Conservation (phyloP, 1,284 basidiomycete genomes). For the Malassezia japonica region DNA sequence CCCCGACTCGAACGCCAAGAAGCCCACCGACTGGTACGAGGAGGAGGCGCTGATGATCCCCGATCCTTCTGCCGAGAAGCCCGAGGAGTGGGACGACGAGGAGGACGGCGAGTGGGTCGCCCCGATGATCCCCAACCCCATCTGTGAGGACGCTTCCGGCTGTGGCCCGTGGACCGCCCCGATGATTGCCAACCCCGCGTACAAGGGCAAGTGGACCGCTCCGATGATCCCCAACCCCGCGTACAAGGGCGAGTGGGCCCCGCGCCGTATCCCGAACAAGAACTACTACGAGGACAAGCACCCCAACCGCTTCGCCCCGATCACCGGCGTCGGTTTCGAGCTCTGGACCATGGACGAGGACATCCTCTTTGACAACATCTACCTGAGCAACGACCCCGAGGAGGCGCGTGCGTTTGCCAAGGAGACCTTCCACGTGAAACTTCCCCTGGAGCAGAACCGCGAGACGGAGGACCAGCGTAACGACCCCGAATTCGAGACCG, state of each 20-base stretch:
- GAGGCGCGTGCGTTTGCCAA: conserved; percentile 35
- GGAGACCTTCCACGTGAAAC: conserved; percentile 40
- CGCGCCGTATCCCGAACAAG: conserved; percentile 59
- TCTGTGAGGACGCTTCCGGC: conserved; percentile 78
- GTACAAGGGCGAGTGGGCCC: conserved; percentile 42
- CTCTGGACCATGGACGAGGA: conserved; percentile 48
- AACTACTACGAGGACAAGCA: conserved; percentile 77
- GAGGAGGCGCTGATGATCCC: conserved; percentile 71
- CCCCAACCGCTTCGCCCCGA: conserved; percentile 64
- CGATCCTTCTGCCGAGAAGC: conserved; percentile 90
- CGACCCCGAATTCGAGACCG: conserved; percentile 12
- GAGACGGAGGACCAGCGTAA: conserved; percentile 24
- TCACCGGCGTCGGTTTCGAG: conserved; percentile 45
- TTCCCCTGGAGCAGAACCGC: conserved; percentile 36
- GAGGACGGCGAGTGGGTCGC: conserved; percentile 98
- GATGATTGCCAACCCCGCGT: conserved; percentile 87
- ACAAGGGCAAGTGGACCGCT: conserved; percentile 92
- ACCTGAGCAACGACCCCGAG: conserved; percentile 38
- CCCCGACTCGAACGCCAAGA: conserved; percentile 70
- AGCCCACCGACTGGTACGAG: conserved; percentile 92
- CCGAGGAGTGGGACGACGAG: conserved; percentile 99
- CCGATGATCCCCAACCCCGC: conserved; percentile 62
- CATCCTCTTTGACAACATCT: conserved; percentile 48
- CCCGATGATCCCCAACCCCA: conserved; percentile 63
- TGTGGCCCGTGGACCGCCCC: conserved; percentile 88